Percentiles rank a stretch among this genome's conserved stretches.
Conservation (phyloP, 768 basidiomycete genomes). For the Candolleomyces efflorescens region DNA sequence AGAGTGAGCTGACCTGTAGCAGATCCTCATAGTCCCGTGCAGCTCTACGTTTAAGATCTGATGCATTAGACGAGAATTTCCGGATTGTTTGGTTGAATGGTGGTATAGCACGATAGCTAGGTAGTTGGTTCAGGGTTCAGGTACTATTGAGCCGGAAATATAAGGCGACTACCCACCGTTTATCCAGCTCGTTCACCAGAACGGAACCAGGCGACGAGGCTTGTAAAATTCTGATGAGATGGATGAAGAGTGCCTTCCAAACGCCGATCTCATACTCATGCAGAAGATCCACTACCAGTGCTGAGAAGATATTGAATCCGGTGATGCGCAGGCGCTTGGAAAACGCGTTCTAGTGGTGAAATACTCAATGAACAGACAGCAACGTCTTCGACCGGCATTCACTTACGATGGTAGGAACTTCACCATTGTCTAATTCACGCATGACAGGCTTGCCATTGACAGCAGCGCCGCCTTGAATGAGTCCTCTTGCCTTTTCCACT, state of each 20-base stretch:
- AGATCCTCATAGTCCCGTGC: slow-evolving; percentile 36
- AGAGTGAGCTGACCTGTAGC: slow-evolving; percentile 24
- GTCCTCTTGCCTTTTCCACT: background rate
- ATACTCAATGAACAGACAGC: background rate
- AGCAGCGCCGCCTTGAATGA: background rate
- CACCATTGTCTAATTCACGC: background rate
- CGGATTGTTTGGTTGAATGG: slow-evolving; percentile 27
- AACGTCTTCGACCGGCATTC: background rate
- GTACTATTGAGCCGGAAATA: background rate
- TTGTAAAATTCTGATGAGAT: slow-evolving; percentile 30
- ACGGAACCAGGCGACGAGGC: slow-evolving; percentile 15
- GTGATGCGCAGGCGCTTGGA: background rate
- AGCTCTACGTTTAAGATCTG: slow-evolving; percentile 26
- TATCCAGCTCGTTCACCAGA: slow-evolving; percentile 11
- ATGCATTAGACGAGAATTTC: slow-evolving; percentile 23
- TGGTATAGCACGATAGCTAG: slow-evolving; percentile 18
- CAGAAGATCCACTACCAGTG: slow-evolving; percentile 31
- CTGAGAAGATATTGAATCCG: background rate
- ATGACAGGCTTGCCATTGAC: background rate
- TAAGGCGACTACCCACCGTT: background rate
- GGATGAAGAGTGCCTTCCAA: slow-evolving; percentile 33
- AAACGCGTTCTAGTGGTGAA: background rate
- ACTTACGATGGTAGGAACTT: background rate
- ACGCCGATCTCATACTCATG: slow-evolving; percentile 38
- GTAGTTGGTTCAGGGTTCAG: background rate